Evolutionary conservation across 768 basidiomycete genomes (phyloP), one percentile per base, ranked within the genome.

Genomic region (Candolleomyces aberdarensis): DNA sequence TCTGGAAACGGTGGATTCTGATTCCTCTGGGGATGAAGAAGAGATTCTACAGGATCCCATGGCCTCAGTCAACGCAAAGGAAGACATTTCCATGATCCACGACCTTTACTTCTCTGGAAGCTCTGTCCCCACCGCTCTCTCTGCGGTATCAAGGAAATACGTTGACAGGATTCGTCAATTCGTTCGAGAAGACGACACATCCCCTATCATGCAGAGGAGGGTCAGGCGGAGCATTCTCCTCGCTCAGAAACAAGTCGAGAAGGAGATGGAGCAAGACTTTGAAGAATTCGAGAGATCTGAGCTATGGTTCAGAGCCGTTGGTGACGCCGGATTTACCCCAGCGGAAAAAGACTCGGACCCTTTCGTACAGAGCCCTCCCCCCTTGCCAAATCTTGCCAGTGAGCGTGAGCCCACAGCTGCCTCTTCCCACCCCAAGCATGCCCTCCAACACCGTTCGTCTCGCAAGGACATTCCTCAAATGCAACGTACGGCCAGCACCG

Each of bases 181-280:
- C 64, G 86, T 85, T 15, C 76, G 80, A 26, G 78, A 84, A 47
- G 74, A 78, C 15, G 66, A 75, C 10, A 77, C 81, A 3, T 80
- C 80, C 3, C 71, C 77, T 40, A 64, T 72, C 44, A 67, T 73
- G 7, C 78, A 82, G 55, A 79, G 83, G 61, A 83, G 80, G 47
- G 91, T 92, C 3, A 86, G 92, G 11, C 79, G 83, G 49, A 89
- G 88, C 59, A 88, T 98, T 31, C 85, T 98, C 74, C 73, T 91
- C 10, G 86, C 92, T 1, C 97, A 98, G 68, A 77, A 81, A 63
- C 90, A 96, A 65, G 87, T 96, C 1, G 92, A 96, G 70, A 83
- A 86, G 36, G 85, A 88, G 54, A 96, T 99, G 93, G 88, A 91
- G 63, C 89, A 89, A 54, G 94, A 96, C 70, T 97, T 96, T 69